Conservation (phyloP, 192 early-diverging fungal species). For the Spizellomyces punctatus region DNA sequence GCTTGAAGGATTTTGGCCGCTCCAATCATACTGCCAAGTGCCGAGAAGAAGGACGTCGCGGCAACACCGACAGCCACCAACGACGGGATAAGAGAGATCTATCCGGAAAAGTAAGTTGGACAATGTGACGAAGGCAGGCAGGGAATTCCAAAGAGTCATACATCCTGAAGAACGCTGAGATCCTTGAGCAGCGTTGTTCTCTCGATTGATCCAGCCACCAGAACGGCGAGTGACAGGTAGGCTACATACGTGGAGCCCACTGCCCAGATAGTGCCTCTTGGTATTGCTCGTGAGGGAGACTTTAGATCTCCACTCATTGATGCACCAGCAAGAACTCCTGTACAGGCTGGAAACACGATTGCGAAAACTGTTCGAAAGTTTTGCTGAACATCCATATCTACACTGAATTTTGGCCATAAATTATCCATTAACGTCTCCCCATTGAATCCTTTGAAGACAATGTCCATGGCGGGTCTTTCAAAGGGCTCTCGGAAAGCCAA, state of each 20-base stretch:
- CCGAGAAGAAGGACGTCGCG: constrained; percentile 26
- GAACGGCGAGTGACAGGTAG: constrained; percentile 16
- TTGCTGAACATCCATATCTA: constrained; percentile 23
- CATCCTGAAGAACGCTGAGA: constrained; percentile 23
- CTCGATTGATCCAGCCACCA: constrained; percentile 23
- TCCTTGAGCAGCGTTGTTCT: neutral
- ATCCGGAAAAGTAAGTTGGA: neutral
- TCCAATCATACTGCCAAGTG: constrained; percentile 22
- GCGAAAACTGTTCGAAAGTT: constrained; percentile 20
- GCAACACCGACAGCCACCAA: constrained; percentile 26
- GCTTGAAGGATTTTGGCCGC: constrained; percentile 24
- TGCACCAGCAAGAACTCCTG: constrained; percentile 25
- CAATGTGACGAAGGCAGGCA: neutral
- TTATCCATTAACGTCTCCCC: constrained; percentile 8
- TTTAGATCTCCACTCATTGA: constrained; percentile 25
- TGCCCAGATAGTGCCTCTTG: constrained; percentile 16
- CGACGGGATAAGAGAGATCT: constrained; percentile 4
- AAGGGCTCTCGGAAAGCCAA: constrained; percentile 13
- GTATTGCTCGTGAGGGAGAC: constrained; percentile 14
- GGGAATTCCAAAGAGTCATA: neutral
- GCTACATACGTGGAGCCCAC: constrained; percentile 16
- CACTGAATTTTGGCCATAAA: constrained; percentile 17
- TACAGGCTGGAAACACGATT: constrained; percentile 30
- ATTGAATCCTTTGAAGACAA: constrained; percentile 22
- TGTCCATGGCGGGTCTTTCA: neutral